Evolutionary conservation across 805 yeast species (phyloP), one percentile per base, ranked within the genome.

Genomic region (Candida dajiaensis): DNA sequence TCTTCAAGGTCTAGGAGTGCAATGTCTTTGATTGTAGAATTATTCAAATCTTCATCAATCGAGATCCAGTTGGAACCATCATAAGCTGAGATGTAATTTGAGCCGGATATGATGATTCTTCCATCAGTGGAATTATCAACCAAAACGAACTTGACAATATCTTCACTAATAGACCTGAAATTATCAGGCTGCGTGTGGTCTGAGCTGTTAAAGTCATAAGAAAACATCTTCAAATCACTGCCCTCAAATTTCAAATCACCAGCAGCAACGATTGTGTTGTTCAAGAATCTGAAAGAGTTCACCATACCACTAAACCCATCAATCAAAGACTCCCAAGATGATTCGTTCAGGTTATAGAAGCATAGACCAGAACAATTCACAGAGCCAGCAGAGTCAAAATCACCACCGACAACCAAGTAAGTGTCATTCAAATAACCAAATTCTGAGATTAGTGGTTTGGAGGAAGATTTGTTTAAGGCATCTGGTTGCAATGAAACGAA

Each of bases 381-480:
- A 5, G 77, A 67, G 0, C 84, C 82, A 2, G 85, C 81, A 19
- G 70, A 61, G 19, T 71, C 74, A 59, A 86, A 89, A 38, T 75
- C 70, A 21, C 97, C 97, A 36, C 85, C 96, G 12, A 86, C 86
- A 26, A 82, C 69, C 23, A 89, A 64, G 18, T 70, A 55, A 2
- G 73, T 67, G 8, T 66, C 45, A 25, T 71, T 68, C 25, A 54
- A 48, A 37, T 43, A 45, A 16, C 63, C 64, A 21, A 60, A 62
- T 1, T 77, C 62, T 13, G 70, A 69, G 13, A 80, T 71, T 8
- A 61, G 57, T n/a, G 68, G 65, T 5, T 47, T 45, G 1, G 52
- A 50, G 4, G 67, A 65, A 11, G 69, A 43, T 3, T 51, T 47
- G 0, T 50, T 26, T 6, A 58, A 20, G 0, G 41, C 13, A 5